These are phyloP conservation scores for Dispira simplex DNA, from an alignment of 192 early-diverging fungal species.

Conservation along the genomic window DNA sequence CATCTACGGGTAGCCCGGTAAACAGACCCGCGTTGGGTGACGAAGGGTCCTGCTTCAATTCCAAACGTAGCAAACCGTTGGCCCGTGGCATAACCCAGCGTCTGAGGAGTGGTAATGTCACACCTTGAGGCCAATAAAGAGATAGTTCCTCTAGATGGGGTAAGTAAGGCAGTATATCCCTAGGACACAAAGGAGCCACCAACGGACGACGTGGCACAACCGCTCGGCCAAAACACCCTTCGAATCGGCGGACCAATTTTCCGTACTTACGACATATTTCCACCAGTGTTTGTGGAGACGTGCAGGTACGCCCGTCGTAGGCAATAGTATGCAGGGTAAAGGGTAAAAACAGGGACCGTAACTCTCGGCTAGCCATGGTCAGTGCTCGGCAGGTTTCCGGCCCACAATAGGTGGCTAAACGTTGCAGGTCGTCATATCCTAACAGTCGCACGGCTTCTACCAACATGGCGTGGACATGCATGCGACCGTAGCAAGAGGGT, in stretches of 20 bases:
- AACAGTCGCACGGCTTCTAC: background rate
- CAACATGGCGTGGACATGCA: background rate
- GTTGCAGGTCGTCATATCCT: background rate
- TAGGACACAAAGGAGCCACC: background rate
- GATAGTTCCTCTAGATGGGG: background rate
- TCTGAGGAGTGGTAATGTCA: background rate
- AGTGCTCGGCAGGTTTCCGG: background rate
- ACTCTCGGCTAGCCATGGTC: background rate
- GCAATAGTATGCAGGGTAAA: background rate
- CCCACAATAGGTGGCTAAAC: background rate
- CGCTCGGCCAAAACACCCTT: background rate
- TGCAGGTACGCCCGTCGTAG: background rate
- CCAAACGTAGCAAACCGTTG: background rate
- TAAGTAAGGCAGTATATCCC: constrained; percentile 2
- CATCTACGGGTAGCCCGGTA: background rate
- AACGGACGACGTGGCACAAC: background rate
- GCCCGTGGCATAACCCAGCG: background rate
- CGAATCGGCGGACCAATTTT: background rate
- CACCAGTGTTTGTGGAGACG: background rate
- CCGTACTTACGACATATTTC: background rate
- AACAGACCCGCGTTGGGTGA: background rate
- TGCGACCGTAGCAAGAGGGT: too few relatives aligned
- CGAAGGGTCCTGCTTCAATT: constrained; percentile 1
- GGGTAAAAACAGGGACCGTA: background rate
- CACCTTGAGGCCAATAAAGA: background rate